Evolutionary conservation across 768 basidiomycete genomes (phyloP).

Genomic region (Dioszegia aurantiaca): DNA sequence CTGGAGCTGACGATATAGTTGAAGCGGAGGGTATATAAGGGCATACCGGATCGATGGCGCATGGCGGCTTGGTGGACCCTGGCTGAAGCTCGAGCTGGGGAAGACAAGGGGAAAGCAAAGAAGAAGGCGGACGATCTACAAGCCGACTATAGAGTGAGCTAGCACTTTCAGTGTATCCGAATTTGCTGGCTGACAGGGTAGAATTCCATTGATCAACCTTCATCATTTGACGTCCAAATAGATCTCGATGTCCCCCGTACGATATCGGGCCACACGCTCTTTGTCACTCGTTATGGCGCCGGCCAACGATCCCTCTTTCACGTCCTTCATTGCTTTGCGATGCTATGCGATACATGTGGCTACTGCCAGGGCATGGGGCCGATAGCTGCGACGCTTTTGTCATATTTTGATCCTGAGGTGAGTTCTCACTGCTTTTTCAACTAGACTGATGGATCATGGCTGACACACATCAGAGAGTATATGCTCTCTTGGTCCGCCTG

Average conservation of each 20-base stretch:
- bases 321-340: constrained; percentile 85
- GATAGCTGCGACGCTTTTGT: constrained; percentile 87
- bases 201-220: constrained; percentile 71
- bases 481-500: constrained; percentile 76
- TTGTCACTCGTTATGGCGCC: constrained; percentile 89
- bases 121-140: constrained; percentile 53
- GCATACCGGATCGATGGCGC: constrained; percentile 94
- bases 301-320: constrained; percentile 95
- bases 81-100: constrained; percentile 55
- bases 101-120: constrained; percentile 24
- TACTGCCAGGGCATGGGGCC: constrained; percentile 99
- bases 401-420: constrained; percentile 83
- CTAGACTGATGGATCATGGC: neutral
- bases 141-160: constrained; percentile 45
- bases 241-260: constrained; percentile 96
- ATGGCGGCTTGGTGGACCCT: constrained; percentile 85
- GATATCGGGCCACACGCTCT: constrained; percentile 89
- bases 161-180: neutral
- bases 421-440: constrained; percentile 17
- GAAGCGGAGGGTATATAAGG: constrained; percentile 80
- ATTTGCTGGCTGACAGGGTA: constrained; percentile 26
- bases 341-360: constrained; percentile 78
- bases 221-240: constrained; percentile 90
- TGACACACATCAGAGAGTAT: constrained; percentile 59
- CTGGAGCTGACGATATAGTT: constrained; percentile 35